A percentile compares a stretch with the other conserved stretches of the same genome.
These are phyloP conservation scores for Jacaranda mimosifolia DNA, from an alignment of 257 asterid species.

Conservation along the genomic window DNA sequence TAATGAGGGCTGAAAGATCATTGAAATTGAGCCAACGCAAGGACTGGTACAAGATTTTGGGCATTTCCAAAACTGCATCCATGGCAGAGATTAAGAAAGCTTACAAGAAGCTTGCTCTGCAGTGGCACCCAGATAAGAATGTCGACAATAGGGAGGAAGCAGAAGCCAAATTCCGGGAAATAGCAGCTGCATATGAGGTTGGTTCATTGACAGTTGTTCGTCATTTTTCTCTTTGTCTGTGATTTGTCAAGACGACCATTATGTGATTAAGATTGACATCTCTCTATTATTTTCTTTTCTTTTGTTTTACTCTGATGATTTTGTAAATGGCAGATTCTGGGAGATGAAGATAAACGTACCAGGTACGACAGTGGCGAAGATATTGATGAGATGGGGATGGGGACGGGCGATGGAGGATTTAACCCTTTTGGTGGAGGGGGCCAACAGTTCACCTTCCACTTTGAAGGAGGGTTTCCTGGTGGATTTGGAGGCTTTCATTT, in stretches of 20 bases:
- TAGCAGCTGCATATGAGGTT: slow-evolving; percentile 99
- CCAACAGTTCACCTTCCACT: slow-evolving; percentile 82
- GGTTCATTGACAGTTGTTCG: not conserved
- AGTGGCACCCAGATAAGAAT: slow-evolving; percentile 98
- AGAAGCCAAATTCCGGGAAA: slow-evolving; percentile 85
- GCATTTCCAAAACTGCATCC: slow-evolving; percentile 72
- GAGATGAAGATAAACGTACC: slow-evolving; percentile 88
- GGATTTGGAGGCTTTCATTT: slow-evolving; percentile 81
- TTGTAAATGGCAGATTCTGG: slow-evolving; percentile 60
- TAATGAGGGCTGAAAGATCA: slow-evolving; percentile 80
- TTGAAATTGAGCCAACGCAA: slow-evolving; percentile 89
- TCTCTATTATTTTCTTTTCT: not conserved
- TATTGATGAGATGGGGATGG: slow-evolving; percentile 71
- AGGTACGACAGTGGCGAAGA: slow-evolving; percentile 91
- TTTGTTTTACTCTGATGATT: not conserved
- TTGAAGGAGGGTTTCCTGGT: slow-evolving; percentile 86
- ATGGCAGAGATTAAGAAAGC: slow-evolving; percentile 90
- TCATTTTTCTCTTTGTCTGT: not conserved
- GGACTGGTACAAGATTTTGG: slow-evolving; percentile 97
- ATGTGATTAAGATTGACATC: not conserved
- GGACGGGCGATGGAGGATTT: slow-evolving; percentile 87
- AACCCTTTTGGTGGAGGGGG: slow-evolving; percentile 88
- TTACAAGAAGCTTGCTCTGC: slow-evolving; percentile 94
- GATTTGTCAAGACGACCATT: not conserved
- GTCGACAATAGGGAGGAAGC: slow-evolving; percentile 94